These are phyloP conservation scores for Mucor saturninus DNA, from an alignment of 371 early-diverging fungal species.

Conservation along the genomic window DNA sequence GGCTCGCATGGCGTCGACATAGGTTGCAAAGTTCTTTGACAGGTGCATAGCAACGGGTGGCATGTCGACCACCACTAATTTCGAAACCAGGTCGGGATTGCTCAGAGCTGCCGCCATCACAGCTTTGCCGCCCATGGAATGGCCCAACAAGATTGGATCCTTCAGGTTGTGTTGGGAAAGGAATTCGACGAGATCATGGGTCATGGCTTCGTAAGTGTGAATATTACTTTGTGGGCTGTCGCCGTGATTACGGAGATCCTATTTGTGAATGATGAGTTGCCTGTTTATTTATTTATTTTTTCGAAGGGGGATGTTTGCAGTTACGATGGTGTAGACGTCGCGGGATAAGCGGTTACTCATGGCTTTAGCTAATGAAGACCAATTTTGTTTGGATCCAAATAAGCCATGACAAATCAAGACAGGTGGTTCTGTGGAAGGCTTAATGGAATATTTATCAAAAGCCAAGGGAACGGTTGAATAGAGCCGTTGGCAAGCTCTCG, in stretches of 20 bases:
- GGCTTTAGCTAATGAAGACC: conserved; percentile 83
- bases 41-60: conserved; percentile 68
- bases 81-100: conserved; percentile 60
- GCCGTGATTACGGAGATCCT: conserved; percentile 95
- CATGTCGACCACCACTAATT: conserved; percentile 87
- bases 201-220: conserved; percentile 83
- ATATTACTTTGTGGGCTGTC: conserved; percentile 75
- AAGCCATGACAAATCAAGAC: conserved; percentile 86
- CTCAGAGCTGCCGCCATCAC: conserved; percentile 82
- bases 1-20: conserved; percentile 69
- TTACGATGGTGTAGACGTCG: conserved; percentile 68
- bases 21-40: conserved; percentile 60
- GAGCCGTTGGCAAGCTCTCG: neutral
- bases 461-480: conserved; percentile 25
- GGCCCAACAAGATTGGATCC: conserved; percentile 76
- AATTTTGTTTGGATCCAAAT: conserved; percentile 95
- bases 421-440: conserved; percentile 35
- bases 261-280: conserved; percentile 1
- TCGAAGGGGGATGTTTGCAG: neutral
- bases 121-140: conserved; percentile 95
- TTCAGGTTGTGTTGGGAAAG: conserved; percentile 60
- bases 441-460: conserved; percentile 29
- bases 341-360: conserved; percentile 65
- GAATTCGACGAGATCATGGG: conserved; percentile 73
- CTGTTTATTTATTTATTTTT: neutral